Percentiles rank a stretch among this genome's conserved stretches.
Evolutionary conservation across 2,329 filamentous ascomycete species (phyloP).

Genomic region (Neonectria faginata): DNA sequence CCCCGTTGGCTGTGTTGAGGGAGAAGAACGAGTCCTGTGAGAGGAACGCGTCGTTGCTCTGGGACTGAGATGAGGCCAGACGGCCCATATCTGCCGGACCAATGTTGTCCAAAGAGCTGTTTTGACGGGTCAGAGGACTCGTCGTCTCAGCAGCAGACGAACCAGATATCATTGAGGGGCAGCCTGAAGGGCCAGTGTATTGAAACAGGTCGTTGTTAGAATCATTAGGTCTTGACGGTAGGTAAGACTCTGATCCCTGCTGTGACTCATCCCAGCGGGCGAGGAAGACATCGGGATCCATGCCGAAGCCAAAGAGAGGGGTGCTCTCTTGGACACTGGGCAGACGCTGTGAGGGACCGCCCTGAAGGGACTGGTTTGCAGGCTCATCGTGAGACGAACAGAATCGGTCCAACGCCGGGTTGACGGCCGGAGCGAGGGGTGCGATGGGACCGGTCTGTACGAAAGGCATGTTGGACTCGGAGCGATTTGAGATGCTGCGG

Average conservation of each 20-base stretch:
- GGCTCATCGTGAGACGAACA: constrained; percentile 50
- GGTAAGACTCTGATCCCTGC: constrained; percentile 40
- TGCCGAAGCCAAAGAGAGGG: constrained; percentile 48
- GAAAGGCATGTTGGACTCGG: constrained; percentile 56
- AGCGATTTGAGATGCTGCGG: constrained; percentile 57
- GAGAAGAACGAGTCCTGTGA: constrained; percentile 41
- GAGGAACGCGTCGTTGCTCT: constrained; percentile 30
- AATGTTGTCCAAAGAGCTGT: constrained; percentile 53
- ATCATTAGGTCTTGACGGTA: constrained; percentile 42
- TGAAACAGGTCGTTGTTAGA: constrained; percentile 40
- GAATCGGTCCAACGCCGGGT: constrained; percentile 46
- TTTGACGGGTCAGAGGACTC: constrained; percentile 57
- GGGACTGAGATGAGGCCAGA: constrained; percentile 54
- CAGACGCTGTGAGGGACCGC: constrained; percentile 44
- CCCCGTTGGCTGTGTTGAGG: constrained; percentile 33
- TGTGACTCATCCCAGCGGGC: constrained; percentile 43
- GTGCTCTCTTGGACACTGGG: constrained; percentile 53
- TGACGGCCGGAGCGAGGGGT: constrained; percentile 41
- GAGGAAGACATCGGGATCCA: constrained; percentile 56
- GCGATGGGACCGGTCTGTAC: constrained; percentile 51
- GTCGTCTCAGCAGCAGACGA: constrained; percentile 53
- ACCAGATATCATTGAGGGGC: constrained; percentile 58
- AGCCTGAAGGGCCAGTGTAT: constrained; percentile 51
- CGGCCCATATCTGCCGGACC: constrained; percentile 53
- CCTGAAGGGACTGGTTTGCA: constrained; percentile 41